These are phyloP conservation scores for Diutina catenulata DNA, from an alignment of 1,139 yeast genomes.

Conservation along the genomic window DNA sequence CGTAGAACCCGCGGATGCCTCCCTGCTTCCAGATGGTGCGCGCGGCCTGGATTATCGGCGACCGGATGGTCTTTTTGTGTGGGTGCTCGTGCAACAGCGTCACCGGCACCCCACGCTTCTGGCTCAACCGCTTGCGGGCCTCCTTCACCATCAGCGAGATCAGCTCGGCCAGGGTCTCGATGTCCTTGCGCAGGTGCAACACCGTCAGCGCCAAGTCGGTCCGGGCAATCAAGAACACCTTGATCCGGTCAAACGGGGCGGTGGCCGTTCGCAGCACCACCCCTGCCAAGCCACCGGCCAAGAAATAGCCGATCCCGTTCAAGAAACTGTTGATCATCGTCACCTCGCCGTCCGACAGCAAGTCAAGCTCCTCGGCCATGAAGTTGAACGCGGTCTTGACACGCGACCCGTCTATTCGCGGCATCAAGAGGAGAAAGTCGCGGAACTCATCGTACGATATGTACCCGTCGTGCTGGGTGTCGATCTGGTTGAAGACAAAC, in stretches of 20 bases:
- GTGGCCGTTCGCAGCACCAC: conserved; percentile 96
- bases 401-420: conserved; percentile 58
- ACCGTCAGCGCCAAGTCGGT: conserved; percentile 68
- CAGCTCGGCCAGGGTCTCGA: conserved; percentile 18
- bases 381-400: conserved; percentile 73
- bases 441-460: conserved; percentile 83
- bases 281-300: conserved; percentile 94
- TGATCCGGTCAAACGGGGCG: conserved; percentile 92
- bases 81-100: conserved; percentile 10
- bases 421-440: conserved; percentile 71
- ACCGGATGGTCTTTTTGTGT: conserved; percentile 33
- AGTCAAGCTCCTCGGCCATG: conserved; percentile 68
- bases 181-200: conserved; percentile 41
- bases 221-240: conserved; percentile 87
- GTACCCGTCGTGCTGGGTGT: conserved; percentile 50
- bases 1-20: conserved; percentile 78
- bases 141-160: conserved; percentile 16
- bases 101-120: conserved; percentile 12
- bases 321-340: conserved; percentile 68
- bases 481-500: conserved; percentile 49
- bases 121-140: conserved; percentile 19
- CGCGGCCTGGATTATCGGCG: conserved; percentile 73
- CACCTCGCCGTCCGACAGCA: conserved; percentile 87
- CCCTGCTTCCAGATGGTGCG: conserved; percentile 78
- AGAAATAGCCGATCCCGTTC: conserved; percentile 78